These are phyloP conservation scores for Aspergillus nomiae DNA, from an alignment of 2,329 filamentous ascomycete genomes.

Conservation along the genomic window DNA sequence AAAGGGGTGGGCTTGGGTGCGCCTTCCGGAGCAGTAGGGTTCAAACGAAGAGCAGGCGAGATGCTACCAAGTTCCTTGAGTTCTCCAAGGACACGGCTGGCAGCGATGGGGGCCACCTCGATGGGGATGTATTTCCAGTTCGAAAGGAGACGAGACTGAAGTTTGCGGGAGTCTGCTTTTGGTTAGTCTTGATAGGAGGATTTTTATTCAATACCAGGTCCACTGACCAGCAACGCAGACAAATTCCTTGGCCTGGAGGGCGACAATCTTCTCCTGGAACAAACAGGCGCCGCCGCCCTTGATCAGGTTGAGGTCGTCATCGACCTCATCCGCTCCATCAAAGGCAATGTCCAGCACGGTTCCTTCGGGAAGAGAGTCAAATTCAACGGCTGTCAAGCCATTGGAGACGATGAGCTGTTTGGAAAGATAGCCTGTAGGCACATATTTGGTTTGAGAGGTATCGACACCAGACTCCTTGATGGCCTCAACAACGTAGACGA, in stretches of 20 bases:
- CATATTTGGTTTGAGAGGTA: slow-evolving; percentile 70
- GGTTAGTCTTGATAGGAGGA: not conserved
- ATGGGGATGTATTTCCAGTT: slow-evolving; percentile 87
- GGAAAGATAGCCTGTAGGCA: slow-evolving; percentile 90
- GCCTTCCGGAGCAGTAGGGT: slow-evolving; percentile 51
- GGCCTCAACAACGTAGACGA: slow-evolving; percentile 68
- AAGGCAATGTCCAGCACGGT: slow-evolving; percentile 83
- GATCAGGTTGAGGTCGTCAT: slow-evolving; percentile 92
- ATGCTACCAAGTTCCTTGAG: slow-evolving; percentile 73
- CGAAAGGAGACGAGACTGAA: slow-evolving; percentile 71
- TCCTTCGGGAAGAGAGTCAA: slow-evolving; percentile 70
- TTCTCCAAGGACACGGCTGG: slow-evolving; percentile 72
- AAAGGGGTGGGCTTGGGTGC: slow-evolving; percentile 76
- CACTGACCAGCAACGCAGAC: slow-evolving; percentile 77
- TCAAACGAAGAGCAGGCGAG: slow-evolving; percentile 70
- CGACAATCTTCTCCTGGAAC: slow-evolving; percentile 96
- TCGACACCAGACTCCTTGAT: slow-evolving; percentile 55
- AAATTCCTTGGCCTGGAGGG: slow-evolving; percentile 79
- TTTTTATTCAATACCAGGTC: not conserved
- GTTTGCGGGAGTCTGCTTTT: slow-evolving; percentile 78
- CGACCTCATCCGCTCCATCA: slow-evolving; percentile 95
- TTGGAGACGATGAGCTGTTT: slow-evolving; percentile 81
- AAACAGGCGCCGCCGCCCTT: slow-evolving; percentile 97
- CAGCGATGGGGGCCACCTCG: slow-evolving; percentile 85
- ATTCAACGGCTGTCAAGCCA: slow-evolving; percentile 73